Percentiles rank a stretch among this genome's conserved stretches.
These are phyloP conservation scores for Myriosclerotinia curreyana DNA, from an alignment of 2,329 filamentous ascomycete species.

Conservation along the genomic window DNA sequence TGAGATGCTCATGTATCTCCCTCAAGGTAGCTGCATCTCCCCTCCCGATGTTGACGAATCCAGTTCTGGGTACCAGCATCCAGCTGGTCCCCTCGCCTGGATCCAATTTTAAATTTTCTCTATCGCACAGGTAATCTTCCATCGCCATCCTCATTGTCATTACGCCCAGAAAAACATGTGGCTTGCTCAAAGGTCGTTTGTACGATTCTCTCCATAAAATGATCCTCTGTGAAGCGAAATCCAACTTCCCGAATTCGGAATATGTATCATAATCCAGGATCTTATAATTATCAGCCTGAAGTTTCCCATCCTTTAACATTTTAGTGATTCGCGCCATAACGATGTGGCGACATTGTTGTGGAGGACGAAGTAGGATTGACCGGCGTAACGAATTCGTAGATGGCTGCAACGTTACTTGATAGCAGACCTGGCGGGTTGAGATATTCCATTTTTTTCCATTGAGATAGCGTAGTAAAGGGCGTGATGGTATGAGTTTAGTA, in stretches of 20 bases:
- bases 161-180: not conserved
- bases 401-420: not conserved
- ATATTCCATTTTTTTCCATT: not conserved
- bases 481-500: slow-evolving; percentile 6
- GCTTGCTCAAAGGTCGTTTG: not conserved
- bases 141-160: not conserved
- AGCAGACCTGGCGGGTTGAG: not conserved
- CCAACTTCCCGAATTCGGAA: not conserved
- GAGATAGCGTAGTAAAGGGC: slow-evolving; percentile 2
- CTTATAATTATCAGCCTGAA: slow-evolving; percentile 8
- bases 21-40: not conserved
- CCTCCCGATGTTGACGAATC: not conserved
- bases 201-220: slow-evolving; percentile 4
- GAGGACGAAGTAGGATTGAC: not conserved
- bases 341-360: slow-evolving; percentile 15
- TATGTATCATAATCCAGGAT: not conserved
- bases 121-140: not conserved
- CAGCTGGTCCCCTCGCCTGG: slow-evolving; percentile 1
- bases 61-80: slow-evolving; percentile 11
- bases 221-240: not conserved
- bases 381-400: slow-evolving; percentile 5
- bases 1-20: not conserved
- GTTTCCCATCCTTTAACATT: not conserved
- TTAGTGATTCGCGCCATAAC: not conserved
- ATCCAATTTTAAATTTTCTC: not conserved